Conservation (phyloP, 2,329 filamentous ascomycete genomes). For the Alternaria angustiovoidea region DNA sequence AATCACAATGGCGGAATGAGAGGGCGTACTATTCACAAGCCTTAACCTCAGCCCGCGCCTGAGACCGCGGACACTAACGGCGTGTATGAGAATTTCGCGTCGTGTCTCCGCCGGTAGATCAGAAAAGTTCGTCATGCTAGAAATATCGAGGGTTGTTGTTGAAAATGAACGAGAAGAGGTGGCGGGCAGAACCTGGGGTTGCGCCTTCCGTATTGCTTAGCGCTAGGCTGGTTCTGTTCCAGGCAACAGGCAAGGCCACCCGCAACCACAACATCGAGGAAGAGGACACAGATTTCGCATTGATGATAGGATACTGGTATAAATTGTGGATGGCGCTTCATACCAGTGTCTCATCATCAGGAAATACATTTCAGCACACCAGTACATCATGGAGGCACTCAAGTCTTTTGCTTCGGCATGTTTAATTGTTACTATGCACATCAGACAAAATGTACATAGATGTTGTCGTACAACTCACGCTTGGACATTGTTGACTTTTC, state of each 20-base stretch:
- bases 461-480: no score
- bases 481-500: no score
- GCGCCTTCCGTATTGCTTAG: neutral
- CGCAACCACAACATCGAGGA: neutral
- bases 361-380: no score
- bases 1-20: neutral
- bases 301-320: no score
- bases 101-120: neutral
- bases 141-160: neutral
- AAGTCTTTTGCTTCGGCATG: no score
- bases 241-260: conserved; percentile 1
- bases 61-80: neutral
- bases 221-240: neutral
- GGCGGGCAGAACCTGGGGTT: neutral
- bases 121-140: neutral
- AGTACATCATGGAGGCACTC: no score
- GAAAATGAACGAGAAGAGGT: neutral
- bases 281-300: neutral
- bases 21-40: conserved; percentile 6
- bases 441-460: no score
- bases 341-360: no score
- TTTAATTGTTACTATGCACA: no score
- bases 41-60: conserved; percentile 5
- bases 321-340: no score
- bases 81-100: conserved; percentile 2